Evolutionary conservation across 2,329 filamentous ascomycete genomes (phyloP), one percentile per base, ranked within the genome.

Genomic region (Phialophora expanda): DNA sequence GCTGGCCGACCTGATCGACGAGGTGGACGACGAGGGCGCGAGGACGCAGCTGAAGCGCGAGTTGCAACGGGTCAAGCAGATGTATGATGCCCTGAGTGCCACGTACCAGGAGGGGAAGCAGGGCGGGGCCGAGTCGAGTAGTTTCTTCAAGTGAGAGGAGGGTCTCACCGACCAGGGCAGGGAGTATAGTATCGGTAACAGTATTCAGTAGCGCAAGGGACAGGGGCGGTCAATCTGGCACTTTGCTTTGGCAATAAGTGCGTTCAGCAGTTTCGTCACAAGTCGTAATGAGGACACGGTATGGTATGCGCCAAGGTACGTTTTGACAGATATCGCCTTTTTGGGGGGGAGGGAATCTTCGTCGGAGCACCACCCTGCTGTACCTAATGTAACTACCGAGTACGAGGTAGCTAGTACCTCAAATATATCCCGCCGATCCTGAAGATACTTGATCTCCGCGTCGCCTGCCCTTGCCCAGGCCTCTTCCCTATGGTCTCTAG

Each of bases 81-180:
- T 85, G 61, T 86, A 86, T 69, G 77, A 77, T 24, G 73, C 72
- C 3, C 67, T 86, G 53, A 82, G 81, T 14, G 77, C 80, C 24
- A 81, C 78, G 22, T 85, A 85, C 66, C 83, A 85, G 73, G 77
- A 78, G 55, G 79, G 80, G 1, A 85, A 84, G 72, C 73, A 74
- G 48, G 50, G 46, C 32, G 70, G 66, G 14, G 60, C 66, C 24
- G 56, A 50, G 38, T 57, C 68, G 22, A 68, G 59, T 56, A 69
- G 68, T 48, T 66, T 70, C 44, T 70, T 70, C 57, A 34, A 65
- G 24, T 70, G 53, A 64, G 48, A 11, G 14, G 48, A 11, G 14
- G 9, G 32, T 34, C 9, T 9, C 32, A 34, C 8, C 32, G 32
- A 12, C 12, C 11, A 34, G 11, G 30, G n/a, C n/a, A n/a, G n/a